Conservation (phyloP, 164 flowering plant species). For the Vitis amurensis region DNA sequence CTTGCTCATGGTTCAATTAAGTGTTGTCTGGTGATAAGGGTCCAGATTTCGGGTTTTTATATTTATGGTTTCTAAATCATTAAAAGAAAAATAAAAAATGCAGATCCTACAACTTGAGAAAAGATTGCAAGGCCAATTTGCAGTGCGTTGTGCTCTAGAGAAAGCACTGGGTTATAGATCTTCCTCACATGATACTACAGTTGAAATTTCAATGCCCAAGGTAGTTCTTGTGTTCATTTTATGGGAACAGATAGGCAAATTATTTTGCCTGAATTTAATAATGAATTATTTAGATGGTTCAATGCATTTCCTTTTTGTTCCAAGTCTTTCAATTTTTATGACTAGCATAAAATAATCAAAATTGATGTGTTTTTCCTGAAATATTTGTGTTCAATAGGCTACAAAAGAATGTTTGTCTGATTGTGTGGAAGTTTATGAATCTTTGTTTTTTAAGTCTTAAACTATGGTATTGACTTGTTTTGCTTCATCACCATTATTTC, state of each 20-base stretch:
- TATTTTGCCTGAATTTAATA: too few relatives aligned
- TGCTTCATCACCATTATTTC: neutral
- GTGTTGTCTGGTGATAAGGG: neutral
- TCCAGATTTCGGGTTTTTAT: neutral
- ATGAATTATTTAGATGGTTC: too few relatives aligned
- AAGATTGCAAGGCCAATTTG: conserved; percentile 56
- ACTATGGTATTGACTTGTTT: conserved; percentile 1
- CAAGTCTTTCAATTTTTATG: neutral
- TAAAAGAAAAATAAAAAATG: neutral
- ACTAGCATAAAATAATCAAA: neutral
- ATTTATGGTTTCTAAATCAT: neutral
- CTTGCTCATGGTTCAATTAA: neutral
- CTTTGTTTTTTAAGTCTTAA: neutral
- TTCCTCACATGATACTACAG: conserved; percentile 17
- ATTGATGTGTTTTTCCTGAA: neutral
- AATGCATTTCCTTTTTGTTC: too few relatives aligned
- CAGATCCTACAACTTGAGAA: conserved; percentile 67
- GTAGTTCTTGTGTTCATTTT: conserved; percentile 21
- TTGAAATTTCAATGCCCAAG: conserved; percentile 43
- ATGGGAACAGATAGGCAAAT: too few relatives aligned
- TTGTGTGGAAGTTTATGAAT: neutral
- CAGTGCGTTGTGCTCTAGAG: conserved; percentile 52
- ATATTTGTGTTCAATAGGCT: too few relatives aligned
- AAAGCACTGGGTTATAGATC: conserved; percentile 54
- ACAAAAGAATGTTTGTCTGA: neutral